A percentile compares a stretch with the other conserved stretches of the same genome.
Evolutionary conservation across 257 asterid genomes (phyloP).

Genomic region (Solanum neorickii): DNA sequence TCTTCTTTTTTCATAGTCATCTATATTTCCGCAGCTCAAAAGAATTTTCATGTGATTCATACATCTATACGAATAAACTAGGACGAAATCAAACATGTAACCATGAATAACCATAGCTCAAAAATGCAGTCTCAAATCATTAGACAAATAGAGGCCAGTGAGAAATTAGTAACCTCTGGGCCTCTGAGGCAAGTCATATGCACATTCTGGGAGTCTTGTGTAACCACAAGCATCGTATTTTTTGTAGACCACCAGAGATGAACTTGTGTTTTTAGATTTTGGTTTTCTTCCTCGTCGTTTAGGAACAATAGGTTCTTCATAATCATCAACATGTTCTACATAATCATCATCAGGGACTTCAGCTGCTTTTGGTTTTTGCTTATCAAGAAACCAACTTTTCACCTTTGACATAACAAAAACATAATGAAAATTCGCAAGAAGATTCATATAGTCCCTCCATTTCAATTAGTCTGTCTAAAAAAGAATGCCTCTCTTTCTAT

Average conservation of each 20-base stretch:
- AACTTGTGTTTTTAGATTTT: constrained; percentile 21
- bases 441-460: not conserved
- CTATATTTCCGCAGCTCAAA: not conserved
- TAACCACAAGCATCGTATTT: not conserved
- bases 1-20: not conserved
- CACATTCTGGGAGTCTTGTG: not conserved
- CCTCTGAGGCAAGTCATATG: not conserved
- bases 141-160: not conserved
- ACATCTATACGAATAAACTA: not conserved
- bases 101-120: not conserved
- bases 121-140: not conserved
- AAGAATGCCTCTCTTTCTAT: not conserved
- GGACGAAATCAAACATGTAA: not conserved
- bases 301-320: not conserved
- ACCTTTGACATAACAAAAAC: constrained; percentile 31
- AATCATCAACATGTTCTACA: not conserved
- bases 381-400: constrained; percentile 52
- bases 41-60: not conserved
- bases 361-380: constrained; percentile 12
- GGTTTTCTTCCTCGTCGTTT: constrained; percentile 8
- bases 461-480: not conserved
- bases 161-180: not conserved
- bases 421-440: not conserved
- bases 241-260: not conserved
- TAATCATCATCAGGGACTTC: constrained; percentile 1